These are phyloP conservation scores for Plasmodium inui DNA, from an alignment of 169 alveolate species.

Conservation along the genomic window DNA sequence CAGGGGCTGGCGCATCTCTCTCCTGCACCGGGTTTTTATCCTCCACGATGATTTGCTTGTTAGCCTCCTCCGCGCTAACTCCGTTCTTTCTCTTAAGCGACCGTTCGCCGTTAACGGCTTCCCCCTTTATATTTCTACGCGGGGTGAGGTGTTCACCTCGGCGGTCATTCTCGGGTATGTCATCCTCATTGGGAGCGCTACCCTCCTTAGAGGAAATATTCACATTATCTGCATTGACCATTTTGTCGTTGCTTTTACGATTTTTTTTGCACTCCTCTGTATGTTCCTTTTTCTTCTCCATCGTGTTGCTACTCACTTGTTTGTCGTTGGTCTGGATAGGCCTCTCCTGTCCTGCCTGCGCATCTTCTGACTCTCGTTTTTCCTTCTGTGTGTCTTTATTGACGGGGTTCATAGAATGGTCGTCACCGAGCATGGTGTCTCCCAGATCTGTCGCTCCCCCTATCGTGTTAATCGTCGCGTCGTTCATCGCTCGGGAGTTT, in stretches of 20 bases:
- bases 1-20: neutral
- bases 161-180: neutral
- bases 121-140: neutral
- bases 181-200: neutral
- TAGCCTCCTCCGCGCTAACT: neutral
- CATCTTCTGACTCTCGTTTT: neutral
- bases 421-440: neutral
- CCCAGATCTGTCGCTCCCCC: neutral
- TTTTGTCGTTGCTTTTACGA: neutral
- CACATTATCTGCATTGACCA: neutral
- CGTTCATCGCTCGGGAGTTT: neutral
- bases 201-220: neutral
- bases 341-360: neutral
- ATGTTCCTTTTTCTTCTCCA: neutral
- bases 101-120: neutral
- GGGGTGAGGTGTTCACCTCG: neutral
- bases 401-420: neutral
- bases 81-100: neutral
- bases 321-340: neutral
- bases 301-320: neutral
- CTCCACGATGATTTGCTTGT: neutral
- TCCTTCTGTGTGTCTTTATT: neutral
- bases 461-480: neutral
- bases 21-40: too few species aligned
- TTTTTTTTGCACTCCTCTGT: neutral